phyloP scores from a whole-genome alignment of 2,329 filamentous ascomycete genomes.

The Paraconiothyrium sp. region DNA sequence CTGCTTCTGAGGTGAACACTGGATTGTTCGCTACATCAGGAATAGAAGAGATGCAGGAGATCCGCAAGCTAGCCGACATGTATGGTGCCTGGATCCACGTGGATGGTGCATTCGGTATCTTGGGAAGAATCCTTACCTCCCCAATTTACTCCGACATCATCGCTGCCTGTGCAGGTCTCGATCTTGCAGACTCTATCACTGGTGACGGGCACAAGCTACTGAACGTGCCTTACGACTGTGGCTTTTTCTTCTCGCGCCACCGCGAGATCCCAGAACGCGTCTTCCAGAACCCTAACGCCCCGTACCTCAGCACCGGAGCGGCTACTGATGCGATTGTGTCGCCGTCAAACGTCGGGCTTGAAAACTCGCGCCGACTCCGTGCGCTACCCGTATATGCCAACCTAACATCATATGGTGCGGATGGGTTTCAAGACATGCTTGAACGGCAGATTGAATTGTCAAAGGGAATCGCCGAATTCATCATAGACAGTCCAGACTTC shows the following conservation, averaged over 20 bases:
- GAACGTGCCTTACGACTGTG: conserved; percentile 93
- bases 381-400: conserved; percentile 90
- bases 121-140: conserved; percentile 72
- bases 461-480: conserved; percentile 70
- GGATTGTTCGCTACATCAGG: conserved; percentile 76
- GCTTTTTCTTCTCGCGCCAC: conserved; percentile 83
- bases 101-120: conserved; percentile 90
- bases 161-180: conserved; percentile 69
- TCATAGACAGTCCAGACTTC: conserved; percentile 70
- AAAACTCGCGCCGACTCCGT: conserved; percentile 91
- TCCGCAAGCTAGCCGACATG: conserved; percentile 76
- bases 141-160: conserved; percentile 66
- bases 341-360: conserved; percentile 85
- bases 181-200: conserved; percentile 87
- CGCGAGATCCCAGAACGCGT: conserved; percentile 67
- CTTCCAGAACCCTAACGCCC: conserved; percentile 86
- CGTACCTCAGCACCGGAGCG: conserved; percentile 69
- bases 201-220: conserved; percentile 91
- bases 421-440: conserved; percentile 75
- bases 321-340: conserved; percentile 68
- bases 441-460: conserved; percentile 77
- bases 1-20: conserved; percentile 90
- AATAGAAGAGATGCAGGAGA: conserved; percentile 64
- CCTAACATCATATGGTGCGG: conserved; percentile 75
- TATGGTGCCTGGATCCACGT: conserved; percentile 88